A percentile compares a stretch with the other conserved stretches of the same genome.
These are phyloP conservation scores for Chlamydomonas applanata DNA, from an alignment of 139 green algal genomes.

Conservation along the genomic window DNA sequence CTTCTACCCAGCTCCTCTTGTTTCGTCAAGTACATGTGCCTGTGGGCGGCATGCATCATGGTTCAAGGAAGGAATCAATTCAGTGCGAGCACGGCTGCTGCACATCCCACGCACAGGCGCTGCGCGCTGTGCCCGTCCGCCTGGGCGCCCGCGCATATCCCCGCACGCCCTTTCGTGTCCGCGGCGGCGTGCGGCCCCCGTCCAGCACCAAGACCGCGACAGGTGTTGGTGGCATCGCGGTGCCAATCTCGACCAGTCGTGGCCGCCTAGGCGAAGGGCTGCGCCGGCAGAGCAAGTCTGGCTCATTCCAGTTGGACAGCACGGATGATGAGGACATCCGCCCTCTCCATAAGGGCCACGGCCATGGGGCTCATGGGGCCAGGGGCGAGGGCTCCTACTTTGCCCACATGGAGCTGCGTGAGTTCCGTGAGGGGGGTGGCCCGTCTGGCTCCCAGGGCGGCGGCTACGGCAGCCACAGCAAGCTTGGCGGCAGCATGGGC, in stretches of 20 bases:
- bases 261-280: background rate
- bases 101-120: background rate
- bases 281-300: background rate
- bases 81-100: no score
- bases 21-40: no score
- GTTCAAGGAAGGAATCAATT: no score
- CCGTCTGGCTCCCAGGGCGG: background rate
- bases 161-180: background rate
- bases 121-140: conserved; percentile 1
- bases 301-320: no score
- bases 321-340: no score
- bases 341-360: no score
- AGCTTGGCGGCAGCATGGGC: background rate
- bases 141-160: background rate
- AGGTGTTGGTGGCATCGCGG: conserved; percentile 6
- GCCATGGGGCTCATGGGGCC: no score
- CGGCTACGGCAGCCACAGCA: conserved; percentile 7
- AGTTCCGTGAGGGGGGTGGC: no score
- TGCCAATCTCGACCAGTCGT: background rate
- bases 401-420: no score
- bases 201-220: background rate
- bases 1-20: no score
- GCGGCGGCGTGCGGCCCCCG: background rate
- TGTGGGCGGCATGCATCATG: no score
- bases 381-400: no score